Evolutionary conservation across 305 asterid genomes (phyloP).

Genomic region (Fraxinus angustifolia): DNA sequence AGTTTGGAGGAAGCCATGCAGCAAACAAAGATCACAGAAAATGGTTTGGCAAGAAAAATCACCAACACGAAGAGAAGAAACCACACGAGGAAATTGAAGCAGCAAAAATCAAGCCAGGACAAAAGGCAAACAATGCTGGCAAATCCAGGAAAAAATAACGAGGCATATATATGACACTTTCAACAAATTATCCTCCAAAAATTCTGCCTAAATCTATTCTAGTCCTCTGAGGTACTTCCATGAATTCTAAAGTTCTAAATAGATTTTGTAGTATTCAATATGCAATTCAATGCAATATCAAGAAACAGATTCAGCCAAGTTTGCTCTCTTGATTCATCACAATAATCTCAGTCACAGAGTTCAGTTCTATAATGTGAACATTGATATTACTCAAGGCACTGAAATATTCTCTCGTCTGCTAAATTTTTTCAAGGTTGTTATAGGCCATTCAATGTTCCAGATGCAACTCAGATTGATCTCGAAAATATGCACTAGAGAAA

Average conservation of each 20-base stretch:
- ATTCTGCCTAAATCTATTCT: neutral
- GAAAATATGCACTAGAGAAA: no score
- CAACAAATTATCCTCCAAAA: neutral
- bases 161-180: neutral
- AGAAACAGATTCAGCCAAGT: slow-evolving; percentile 9
- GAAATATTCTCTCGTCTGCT: neutral
- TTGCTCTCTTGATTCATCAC: neutral
- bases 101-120: neutral
- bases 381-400: neutral
- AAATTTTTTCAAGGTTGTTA: neutral
- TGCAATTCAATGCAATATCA: slow-evolving; percentile 26
- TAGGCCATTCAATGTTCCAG: neutral
- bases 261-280: slow-evolving; percentile 25
- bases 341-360: neutral
- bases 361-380: neutral
- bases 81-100: neutral
- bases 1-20: neutral
- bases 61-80: neutral
- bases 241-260: slow-evolving; percentile 10
- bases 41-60: neutral
- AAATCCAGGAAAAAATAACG: neutral
- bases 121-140: neutral
- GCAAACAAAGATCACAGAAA: neutral
- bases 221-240: slow-evolving; percentile 14
- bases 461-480: neutral